Evolutionary conservation across 331 rosid species (phyloP), one percentile per base, ranked within the genome.

Genomic region (Acacia concinna): DNA sequence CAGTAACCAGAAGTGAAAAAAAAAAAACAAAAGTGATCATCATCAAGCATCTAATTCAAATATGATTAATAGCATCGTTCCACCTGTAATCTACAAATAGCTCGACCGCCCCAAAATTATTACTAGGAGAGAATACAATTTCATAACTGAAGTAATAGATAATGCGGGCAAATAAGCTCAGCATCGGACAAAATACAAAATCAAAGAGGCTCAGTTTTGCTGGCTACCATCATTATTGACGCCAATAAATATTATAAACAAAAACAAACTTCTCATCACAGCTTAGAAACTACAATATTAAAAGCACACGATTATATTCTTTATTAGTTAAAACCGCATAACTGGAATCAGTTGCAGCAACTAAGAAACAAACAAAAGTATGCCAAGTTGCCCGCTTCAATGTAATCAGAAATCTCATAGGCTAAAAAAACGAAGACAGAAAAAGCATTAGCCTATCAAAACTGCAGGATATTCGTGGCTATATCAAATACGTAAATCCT

Each of bases 361-460:
- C 80, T 65, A 83, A 69, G 80, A 78, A 80, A 54, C 78, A 57
- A 76, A 82, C 71, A 73, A 83, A 72, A 80, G 79, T 71, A 84
- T 74, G 84, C 38, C 75, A 64, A 57, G 46, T 70, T 56, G 31
- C 31, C 63, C 3, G 4, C 63, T 78, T 18, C 32, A 78, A 81
- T 75, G 41, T 38, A 43, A 71, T 40, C 64, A 84, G 80, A 79
- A 85, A 52, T 8, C 75, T 77, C 78, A 68, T 56, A 46, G 83
- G 85, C 89, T 8, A 52, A 67, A 79, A 79, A 83, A 79, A 79
- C 80, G 78, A 68, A 85, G 85, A 91, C 91, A 81, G 71, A 76
- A 81, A 80, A 71, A 79, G 65, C 79, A 78, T 78, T 82, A 81
- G 72, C 47, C 81, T 76, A 84, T 79, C 97, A 92, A 95, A 94